Conservation (phyloP, 805 yeast genomes). For the Kluyveromyces lactis region DNA sequence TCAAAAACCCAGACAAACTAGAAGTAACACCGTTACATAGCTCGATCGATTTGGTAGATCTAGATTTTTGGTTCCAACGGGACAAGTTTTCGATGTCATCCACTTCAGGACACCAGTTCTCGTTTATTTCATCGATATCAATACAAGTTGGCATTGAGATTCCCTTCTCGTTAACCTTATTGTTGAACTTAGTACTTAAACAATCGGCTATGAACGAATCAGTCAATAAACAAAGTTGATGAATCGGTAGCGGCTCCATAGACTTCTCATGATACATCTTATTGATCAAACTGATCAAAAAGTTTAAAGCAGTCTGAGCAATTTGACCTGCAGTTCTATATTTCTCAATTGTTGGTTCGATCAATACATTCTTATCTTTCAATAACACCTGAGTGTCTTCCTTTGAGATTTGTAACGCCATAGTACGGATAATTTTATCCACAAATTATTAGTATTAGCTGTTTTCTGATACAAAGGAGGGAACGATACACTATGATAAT, state of each 20-base stretch:
- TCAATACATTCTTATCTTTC: conserved; percentile 62
- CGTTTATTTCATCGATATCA: conserved; percentile 69
- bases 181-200: conserved; percentile 50
- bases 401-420: conserved; percentile 71
- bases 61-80: conserved; percentile 21
- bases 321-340: conserved; percentile 86
- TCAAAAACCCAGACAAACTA: conserved; percentile 21
- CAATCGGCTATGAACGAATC: conserved; percentile 66
- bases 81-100: conserved; percentile 43
- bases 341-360: conserved; percentile 58
- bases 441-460: too few relatives aligned
- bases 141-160: conserved; percentile 87
- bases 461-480: too few relatives aligned
- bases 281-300: conserved; percentile 58
- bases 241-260: conserved; percentile 37
- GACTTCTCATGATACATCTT: conserved; percentile 53
- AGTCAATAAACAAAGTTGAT: conserved; percentile 74
- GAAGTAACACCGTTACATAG: conserved; percentile 17
- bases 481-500: too few relatives aligned
- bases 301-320: conserved; percentile 70
- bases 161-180: conserved; percentile 74
- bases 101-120: conserved; percentile 81
- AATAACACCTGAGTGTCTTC: conserved; percentile 67
- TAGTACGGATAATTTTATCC: conserved; percentile 14
- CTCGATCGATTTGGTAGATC: conserved; percentile 10